phyloP scores from a whole-genome alignment of 257 asterid species.

The Solanum pinnatisectum region DNA sequence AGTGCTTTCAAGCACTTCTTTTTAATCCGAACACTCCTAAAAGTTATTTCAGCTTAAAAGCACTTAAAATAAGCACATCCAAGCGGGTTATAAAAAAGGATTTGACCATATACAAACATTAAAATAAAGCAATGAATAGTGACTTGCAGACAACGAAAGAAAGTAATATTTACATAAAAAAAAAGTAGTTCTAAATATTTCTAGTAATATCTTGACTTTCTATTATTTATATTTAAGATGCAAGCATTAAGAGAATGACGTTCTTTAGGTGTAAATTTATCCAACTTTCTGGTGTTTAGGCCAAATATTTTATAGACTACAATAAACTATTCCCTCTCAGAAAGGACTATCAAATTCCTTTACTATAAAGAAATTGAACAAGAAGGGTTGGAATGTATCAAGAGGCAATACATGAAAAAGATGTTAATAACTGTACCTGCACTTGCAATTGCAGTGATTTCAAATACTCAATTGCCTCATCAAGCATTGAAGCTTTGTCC shows the following conservation, averaged over 20 bases:
- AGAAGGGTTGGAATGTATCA: neutral
- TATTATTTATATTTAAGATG: neutral
- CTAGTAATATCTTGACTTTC: neutral
- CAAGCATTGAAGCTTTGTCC: slow-evolving; percentile 82
- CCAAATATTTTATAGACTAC: neutral
- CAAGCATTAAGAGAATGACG: neutral
- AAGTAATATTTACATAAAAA: neutral
- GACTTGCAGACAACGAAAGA: neutral
- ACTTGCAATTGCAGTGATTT: slow-evolving; percentile 78
- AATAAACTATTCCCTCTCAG: neutral
- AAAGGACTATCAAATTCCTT: neutral
- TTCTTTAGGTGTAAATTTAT: neutral
- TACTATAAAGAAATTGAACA: neutral
- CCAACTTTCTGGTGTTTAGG: neutral
- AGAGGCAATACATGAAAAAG: neutral
- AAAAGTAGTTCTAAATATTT: neutral
- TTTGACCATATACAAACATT: neutral
- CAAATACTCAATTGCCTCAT: slow-evolving; percentile 78
- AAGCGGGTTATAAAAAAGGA: neutral
- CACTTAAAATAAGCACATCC: neutral
- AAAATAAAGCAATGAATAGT: neutral
- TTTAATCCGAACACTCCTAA: neutral
- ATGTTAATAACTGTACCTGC: slow-evolving; percentile 37
- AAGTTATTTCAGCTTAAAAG: neutral
- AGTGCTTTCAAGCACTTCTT: neutral